These are phyloP conservation scores for Dovyalis caffra DNA, from an alignment of 345 rosid species.

Conservation along the genomic window DNA sequence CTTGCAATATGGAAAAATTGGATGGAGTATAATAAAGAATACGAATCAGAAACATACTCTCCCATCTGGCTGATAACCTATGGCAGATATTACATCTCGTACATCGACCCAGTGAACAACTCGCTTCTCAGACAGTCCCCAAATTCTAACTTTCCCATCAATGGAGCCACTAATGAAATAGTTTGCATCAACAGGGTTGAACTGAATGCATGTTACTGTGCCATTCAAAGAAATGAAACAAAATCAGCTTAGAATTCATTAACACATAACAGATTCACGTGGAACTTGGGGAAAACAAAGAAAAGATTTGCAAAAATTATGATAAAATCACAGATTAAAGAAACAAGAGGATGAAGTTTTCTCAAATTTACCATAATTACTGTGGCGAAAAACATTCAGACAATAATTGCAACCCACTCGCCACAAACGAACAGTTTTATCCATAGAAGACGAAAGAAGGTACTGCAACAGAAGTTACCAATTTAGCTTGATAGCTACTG, in stretches of 20 bases:
- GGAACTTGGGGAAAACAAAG: background rate
- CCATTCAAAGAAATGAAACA: slow-evolving; percentile 13
- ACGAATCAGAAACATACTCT: slow-evolving; percentile 42
- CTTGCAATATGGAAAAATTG: background rate
- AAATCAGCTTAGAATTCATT: slow-evolving; percentile 8
- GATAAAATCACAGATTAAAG: background rate
- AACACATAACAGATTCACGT: background rate
- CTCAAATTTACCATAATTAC: slow-evolving; percentile 53
- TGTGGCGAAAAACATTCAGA: slow-evolving; percentile 58
- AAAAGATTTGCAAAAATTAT: background rate
- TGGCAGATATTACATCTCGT: slow-evolving; percentile 62
- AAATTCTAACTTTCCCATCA: slow-evolving; percentile 91
- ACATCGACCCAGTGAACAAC: slow-evolving; percentile 83
- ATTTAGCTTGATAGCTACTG: background rate
- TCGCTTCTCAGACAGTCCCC: slow-evolving; percentile 67
- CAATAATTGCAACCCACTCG: slow-evolving; percentile 49
- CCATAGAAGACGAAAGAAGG: slow-evolving; percentile 76
- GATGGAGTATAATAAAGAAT: background rate
- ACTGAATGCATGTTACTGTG: slow-evolving; percentile 88
- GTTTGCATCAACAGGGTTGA: slow-evolving; percentile 67
- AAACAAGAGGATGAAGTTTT: background rate
- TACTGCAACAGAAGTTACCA: slow-evolving; percentile 42
- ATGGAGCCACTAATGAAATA: slow-evolving; percentile 82
- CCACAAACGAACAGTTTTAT: slow-evolving; percentile 82
- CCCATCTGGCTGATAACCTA: slow-evolving; percentile 75